Base-by-base conservation (phyloP, 2,329 filamentous ascomycete genomes). In the Alternaria burnsii region DNA sequence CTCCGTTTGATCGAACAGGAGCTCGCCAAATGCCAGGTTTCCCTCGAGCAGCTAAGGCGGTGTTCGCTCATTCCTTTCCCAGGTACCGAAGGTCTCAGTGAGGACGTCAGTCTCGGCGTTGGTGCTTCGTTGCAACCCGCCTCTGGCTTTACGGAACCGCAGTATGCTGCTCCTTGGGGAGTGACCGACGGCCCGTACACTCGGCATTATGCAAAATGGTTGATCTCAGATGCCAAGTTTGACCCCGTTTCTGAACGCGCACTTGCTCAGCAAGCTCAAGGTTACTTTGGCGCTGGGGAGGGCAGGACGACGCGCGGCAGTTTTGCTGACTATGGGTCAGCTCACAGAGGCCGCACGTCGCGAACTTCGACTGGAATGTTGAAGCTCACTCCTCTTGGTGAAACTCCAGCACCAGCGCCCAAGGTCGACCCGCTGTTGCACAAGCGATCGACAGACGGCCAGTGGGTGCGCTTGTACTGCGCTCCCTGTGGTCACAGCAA, bases 1-100 rank as follows among this genome's bases (percentile, higher is more conserved):
- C 82, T 98, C 61, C 92, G 94, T 58, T 85, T 97, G 69, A 97
- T 98, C 78, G 93, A 98, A 76, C 93, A 97, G 80, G 95, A 98
- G 81, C 86, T 98, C 67, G 94, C 93, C 67, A 98, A 97, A 82
- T 97, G 94, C 75, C 94, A 98, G 82, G 84, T 94, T 66, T 93
- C 94, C 11, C 85, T 98, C 69, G 95, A 99, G 81, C 95, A 98
- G 81, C 84, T 99, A 65, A 91, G 95, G 70, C 89, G 95, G 62
- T 97, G 94, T 80, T 90, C 95, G 75, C 84, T 98, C 68, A 94
- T 97, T 70, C 94, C 94, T 5, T 98, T 93, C 77, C 94, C 94
- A 32, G 87, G 89, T 65, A 87, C 87, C 65, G 85, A 87, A 64
- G 86, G 88, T 41, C 88, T 88, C 9, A 89, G 90, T 26, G 82